Evolutionary conservation across 129 eudicot genomes (phyloP).

Genomic region (Escallonia rubra): DNA sequence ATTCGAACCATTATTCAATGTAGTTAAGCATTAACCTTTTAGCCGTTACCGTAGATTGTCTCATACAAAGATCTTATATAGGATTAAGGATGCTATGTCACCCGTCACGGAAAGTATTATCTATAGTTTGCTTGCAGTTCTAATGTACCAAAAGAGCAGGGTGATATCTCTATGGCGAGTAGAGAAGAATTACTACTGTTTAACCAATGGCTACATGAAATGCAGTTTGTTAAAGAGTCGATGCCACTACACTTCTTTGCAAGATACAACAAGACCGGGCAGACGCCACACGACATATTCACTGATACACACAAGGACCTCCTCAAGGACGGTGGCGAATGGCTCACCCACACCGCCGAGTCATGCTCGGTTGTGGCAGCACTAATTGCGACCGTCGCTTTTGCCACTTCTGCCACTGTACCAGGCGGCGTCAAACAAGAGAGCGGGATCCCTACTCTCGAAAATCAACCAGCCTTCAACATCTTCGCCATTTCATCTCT

Average conservation of each 20-base stretch:
- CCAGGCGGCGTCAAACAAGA: conserved; percentile 20
- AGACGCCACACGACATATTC: conserved; percentile 17
- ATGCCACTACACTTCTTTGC: neutral
- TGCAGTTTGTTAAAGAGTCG: conserved; percentile 20
- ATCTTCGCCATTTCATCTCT: conserved; percentile 20
- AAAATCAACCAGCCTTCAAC: conserved; percentile 9
- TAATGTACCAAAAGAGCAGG: too few species aligned
- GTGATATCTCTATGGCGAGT: too few species aligned
- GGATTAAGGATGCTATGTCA: too few species aligned
- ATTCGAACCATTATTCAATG: neutral
- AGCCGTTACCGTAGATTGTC: too few species aligned
- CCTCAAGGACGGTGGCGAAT: conserved; percentile 11
- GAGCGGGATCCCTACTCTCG: conserved; percentile 6
- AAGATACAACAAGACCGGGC: conserved; percentile 13
- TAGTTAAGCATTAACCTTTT: neutral
- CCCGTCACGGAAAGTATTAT: neutral
- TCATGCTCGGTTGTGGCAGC: conserved; percentile 32
- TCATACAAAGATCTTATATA: too few species aligned
- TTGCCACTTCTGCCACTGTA: conserved; percentile 18
- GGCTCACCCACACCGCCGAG: conserved; percentile 26
- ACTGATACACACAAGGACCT: conserved; percentile 7
- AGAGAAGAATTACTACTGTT: too few species aligned
- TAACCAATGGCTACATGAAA: neutral
- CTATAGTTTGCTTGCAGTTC: neutral
- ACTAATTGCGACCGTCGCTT: conserved; percentile 26